Evolutionary conservation across 2,329 filamentous ascomycete genomes (phyloP), one percentile per base, ranked within the genome.

Genomic region (Diaporthe destruens): DNA sequence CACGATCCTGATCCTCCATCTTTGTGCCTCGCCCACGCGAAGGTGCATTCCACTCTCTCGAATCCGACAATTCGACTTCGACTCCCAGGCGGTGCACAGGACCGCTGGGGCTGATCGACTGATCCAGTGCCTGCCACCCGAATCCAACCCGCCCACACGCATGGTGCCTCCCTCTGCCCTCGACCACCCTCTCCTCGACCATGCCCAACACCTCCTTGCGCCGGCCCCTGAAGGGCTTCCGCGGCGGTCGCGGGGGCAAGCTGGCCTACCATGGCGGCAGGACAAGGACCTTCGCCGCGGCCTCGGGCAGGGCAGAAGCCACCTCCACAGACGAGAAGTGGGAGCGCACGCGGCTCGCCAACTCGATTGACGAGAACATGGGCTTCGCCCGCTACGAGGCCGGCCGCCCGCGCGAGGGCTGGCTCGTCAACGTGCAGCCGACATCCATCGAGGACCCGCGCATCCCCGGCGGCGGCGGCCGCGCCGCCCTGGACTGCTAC

Each of bases 351-450:
- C 91, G 91, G 71, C 89, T 98, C 67, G 94, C 94, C 42, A 91
- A 98, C 83, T 90, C 88, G 78, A 98, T 99, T 80, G 97, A 99
- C 85, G 96, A 98, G 85, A 88, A 89, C 75, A 96, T 98, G 91
- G 97, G 96, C 69, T 99, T 99, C 81, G 88, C 92, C 18, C 93
- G 96, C 66, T 98, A 95, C 81, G 97, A 99, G 76, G 92, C 94
- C 42, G 96, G 94, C 61, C 90, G 93, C 80, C 94, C 92, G 84
- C 87, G 85, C 77, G 93, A 91, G 80, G 89, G 97, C 75, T 99
- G 96, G 96, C 89, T 99, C 5, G 94, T 96, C 77, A 99, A 98
- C 80, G 94, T 98, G 85, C 94, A 98, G 80, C 91, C 95, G 51
- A 98, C 96, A 0, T 90, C 91, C 16, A 88, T 99, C 86, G 87